These are phyloP conservation scores for Pseudopyricularia cyperi DNA, from an alignment of 2,329 filamentous ascomycete species.

Conservation along the genomic window DNA sequence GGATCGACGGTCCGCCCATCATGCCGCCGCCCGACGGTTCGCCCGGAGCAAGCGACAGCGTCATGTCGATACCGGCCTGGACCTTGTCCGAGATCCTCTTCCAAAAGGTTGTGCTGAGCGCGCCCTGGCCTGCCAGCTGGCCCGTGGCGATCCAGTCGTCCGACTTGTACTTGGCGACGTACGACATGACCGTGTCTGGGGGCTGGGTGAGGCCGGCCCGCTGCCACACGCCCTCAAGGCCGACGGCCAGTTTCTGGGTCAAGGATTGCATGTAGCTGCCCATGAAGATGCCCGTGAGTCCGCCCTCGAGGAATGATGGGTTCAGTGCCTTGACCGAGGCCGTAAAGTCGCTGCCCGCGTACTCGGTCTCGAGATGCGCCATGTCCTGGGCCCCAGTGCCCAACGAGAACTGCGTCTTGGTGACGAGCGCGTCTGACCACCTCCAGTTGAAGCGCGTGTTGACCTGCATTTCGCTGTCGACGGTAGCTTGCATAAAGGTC, in stretches of 20 bases:
- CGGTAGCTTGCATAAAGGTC: conserved; percentile 90
- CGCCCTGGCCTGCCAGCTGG: conserved; percentile 80
- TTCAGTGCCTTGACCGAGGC: conserved; percentile 89
- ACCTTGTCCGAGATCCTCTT: conserved; percentile 84
- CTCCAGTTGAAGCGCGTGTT: conserved; percentile 87
- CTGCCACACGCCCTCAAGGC: conserved; percentile 90
- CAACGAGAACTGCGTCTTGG: conserved; percentile 81
- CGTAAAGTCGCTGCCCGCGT: conserved; percentile 84
- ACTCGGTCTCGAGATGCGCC: conserved; percentile 91
- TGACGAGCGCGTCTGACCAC: conserved; percentile 63
- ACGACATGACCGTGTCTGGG: conserved; percentile 84
- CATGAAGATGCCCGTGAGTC: conserved; percentile 88
- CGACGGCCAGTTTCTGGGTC: conserved; percentile 74
- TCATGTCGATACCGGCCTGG: conserved; percentile 90
- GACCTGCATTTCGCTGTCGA: conserved; percentile 85
- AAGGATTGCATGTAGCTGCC: conserved; percentile 91
- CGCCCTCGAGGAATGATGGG: conserved; percentile 85
- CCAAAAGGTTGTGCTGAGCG: conserved; percentile 89
- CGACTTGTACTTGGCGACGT: conserved; percentile 83
- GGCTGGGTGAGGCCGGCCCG: conserved; percentile 70
- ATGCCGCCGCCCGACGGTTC: background rate
- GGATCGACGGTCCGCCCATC: conserved; percentile 32
- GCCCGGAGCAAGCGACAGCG: conserved; percentile 63
- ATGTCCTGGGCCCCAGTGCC: conserved; percentile 72
- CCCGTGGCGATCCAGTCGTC: conserved; percentile 86